Conservation (phyloP, 305 asterid genomes). For the Fraxinus paxiana region DNA sequence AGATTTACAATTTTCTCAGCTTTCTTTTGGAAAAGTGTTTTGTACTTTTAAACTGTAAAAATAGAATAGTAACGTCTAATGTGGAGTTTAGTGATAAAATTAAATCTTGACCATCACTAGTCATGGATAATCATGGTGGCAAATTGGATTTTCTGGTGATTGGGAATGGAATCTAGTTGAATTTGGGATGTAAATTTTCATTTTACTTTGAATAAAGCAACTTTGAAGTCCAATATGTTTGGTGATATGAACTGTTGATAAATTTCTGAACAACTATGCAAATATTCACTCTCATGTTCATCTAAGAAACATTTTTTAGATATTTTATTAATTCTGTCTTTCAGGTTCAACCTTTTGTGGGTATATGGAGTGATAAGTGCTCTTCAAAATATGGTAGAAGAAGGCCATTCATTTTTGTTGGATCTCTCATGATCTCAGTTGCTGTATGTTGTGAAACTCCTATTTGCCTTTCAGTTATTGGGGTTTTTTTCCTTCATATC, state of each 20-base stretch:
- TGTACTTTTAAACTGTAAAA: neutral
- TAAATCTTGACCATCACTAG: neutral
- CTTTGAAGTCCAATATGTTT: constrained; percentile 1
- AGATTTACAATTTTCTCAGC: neutral
- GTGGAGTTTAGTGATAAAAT: neutral
- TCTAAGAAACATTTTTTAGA: neutral
- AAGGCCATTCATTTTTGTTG: constrained; percentile 85
- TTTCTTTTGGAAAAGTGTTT: neutral
- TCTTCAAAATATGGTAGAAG: constrained; percentile 92
- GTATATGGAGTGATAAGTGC: constrained; percentile 99
- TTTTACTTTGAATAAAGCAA: neutral
- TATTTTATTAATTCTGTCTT: constrained; percentile 21
- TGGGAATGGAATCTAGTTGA: neutral
- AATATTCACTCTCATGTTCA: neutral
- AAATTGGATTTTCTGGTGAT: neutral
- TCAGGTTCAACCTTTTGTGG: constrained; percentile 99
- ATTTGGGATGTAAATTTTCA: neutral
- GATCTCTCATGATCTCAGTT: constrained; percentile 82
- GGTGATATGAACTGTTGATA: constrained; percentile 3
- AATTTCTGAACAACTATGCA: neutral
- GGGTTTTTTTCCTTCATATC: constrained; percentile 18
- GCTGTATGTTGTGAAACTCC: constrained; percentile 45
- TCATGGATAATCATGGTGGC: neutral
- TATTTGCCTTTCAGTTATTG: constrained; percentile 19
- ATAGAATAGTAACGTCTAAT: neutral